Evolutionary conservation across 257 asterid species (phyloP), one percentile per base, ranked within the genome.

Genomic region (Linaria vulgaris): DNA sequence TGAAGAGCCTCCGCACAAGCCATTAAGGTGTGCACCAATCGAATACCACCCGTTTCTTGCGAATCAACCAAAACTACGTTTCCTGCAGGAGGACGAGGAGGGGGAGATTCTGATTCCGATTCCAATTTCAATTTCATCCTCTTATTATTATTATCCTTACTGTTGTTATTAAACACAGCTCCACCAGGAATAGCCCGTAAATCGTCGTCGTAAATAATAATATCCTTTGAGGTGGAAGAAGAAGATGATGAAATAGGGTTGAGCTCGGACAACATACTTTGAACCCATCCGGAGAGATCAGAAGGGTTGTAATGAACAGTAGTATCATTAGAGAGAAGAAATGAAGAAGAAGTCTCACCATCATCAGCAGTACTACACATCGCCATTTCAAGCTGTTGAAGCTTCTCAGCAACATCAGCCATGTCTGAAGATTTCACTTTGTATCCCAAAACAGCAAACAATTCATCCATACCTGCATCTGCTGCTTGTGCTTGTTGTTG

Each of bases 1-100:
- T 83, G 90, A 1, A 85, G 77, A 9, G 96, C 96, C 73, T 84
- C 91, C 10, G 85, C 95, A 58, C 95, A 86, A 30, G 95, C 95
- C 88, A 84, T 76, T 24, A 86, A 49, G 38, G 96, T 85, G 69
- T 88, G 96, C 0, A 88, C 96, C 0, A 88, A 84, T 21, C 91
- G 67, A 45, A 90, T 82, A 0, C 97, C 96, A 0, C 97, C 96
- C 0, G 87, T 71, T 25, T 90, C 96, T 57, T 90, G 97, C 3
- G 91, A 85, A 59, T 88, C 96, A 62, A 87, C 90, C 22, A 90
- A 65, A 9, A 90, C 83, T 58, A 85, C 76, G 2, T 87, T 75
- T 27, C 85, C 51, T 65, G 54, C 46, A 1, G 74, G 14, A 43
- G n/a, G 22, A 10, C 73, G 22, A 8, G 24, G 60, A 16, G 4